Evolutionary conservation across 495 filamentous ascomycete species (phyloP), one percentile per base, ranked within the genome.

Genomic region (Aspergillus incahuasiensis): DNA sequence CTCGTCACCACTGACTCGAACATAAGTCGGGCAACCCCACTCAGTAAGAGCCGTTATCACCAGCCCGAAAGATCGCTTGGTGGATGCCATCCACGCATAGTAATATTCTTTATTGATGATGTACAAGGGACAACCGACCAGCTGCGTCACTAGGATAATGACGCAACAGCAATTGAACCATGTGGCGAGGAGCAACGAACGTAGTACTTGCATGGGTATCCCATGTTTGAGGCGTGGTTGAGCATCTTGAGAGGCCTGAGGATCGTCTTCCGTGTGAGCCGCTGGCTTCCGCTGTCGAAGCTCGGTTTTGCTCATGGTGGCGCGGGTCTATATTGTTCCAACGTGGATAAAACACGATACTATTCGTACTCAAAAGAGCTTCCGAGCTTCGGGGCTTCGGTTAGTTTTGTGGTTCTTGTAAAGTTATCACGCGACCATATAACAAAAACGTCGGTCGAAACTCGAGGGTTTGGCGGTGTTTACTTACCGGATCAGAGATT

Each of bases 221-320:
- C 86, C 84, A 79, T 94, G 84, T 63, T 87, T 87, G 42, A 86
- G 75, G 46, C 80, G 77, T 48, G 70, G 75, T 53, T 75, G 74
- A 32, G 55, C 56, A 48, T 67, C 65, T 56, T 68, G 63, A 52
- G 53, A 48, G 19, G 56, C 19, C 19, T 43, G 43, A 48, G 30
- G 39, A 24, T 58, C 32, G 32, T 42, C 21, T n/a, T 52, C 46
- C 15, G 13, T 35, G 16, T 19, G 45, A 24, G 54, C 48, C 44
- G 53, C 35, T 35, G 66, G 69, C 65, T 68, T 69, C 60, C 74
- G 73, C 48, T 71, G 74, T 61, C 70, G 75, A 58, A 74, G 60
- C 47, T 79, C 73, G 58, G 66, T 48, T 51, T 63, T 52, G 39
- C 65, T 63, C 77, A 79, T 81, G 53, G 52, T 67, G 52, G 40